Percentiles rank a stretch among this genome's conserved stretches.
Evolutionary conservation across 2,329 filamentous ascomycete genomes (phyloP).

Genomic region (Stagonosporopsis cucurbitacearum): DNA sequence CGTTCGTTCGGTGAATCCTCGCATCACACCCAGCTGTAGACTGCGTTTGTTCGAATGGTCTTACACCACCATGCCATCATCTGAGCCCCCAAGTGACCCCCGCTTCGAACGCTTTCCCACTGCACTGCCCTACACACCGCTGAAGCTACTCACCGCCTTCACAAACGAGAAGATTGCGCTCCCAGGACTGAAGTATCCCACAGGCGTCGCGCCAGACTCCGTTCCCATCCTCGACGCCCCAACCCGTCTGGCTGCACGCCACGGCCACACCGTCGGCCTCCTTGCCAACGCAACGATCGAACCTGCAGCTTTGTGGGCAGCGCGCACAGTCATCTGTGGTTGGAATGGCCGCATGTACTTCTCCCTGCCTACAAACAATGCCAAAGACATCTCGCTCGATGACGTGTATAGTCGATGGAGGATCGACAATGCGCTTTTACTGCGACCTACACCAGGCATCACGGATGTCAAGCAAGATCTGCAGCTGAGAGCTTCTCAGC

Average conservation of each 20-base stretch:
- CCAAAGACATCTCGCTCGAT: slow-evolving; percentile 12
- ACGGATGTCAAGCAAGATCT: slow-evolving; percentile 13
- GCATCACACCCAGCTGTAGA: slow-evolving; percentile 21
- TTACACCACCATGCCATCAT: slow-evolving; percentile 19
- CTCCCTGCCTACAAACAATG: slow-evolving; percentile 15
- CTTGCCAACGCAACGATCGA: slow-evolving; percentile 36
- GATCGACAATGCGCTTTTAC: slow-evolving; percentile 12
- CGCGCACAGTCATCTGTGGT: slow-evolving; percentile 34
- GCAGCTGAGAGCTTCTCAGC: slow-evolving; percentile 10
- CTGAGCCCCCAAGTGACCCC: neutral
- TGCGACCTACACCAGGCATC: slow-evolving; percentile 1
- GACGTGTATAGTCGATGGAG: slow-evolving; percentile 30
- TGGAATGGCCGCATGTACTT: slow-evolving; percentile 42
- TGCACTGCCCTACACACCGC: slow-evolving; percentile 29
- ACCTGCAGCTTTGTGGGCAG: slow-evolving; percentile 33
- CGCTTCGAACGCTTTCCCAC: slow-evolving; percentile 13
- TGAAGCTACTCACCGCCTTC: slow-evolving; percentile 33
- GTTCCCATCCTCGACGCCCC: slow-evolving; percentile 29
- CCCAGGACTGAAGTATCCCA: slow-evolving; percentile 29
- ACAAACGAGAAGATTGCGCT: slow-evolving; percentile 33
- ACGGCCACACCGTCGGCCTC: slow-evolving; percentile 29
- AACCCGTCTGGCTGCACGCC: slow-evolving; percentile 30
- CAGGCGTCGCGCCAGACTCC: slow-evolving; percentile 26
- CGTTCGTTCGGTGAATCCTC: neutral
- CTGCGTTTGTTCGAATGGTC: slow-evolving; percentile 41